Evolutionary conservation across 2,329 filamentous ascomycete genomes (phyloP).

Genomic region (Nothopassalora personata): DNA sequence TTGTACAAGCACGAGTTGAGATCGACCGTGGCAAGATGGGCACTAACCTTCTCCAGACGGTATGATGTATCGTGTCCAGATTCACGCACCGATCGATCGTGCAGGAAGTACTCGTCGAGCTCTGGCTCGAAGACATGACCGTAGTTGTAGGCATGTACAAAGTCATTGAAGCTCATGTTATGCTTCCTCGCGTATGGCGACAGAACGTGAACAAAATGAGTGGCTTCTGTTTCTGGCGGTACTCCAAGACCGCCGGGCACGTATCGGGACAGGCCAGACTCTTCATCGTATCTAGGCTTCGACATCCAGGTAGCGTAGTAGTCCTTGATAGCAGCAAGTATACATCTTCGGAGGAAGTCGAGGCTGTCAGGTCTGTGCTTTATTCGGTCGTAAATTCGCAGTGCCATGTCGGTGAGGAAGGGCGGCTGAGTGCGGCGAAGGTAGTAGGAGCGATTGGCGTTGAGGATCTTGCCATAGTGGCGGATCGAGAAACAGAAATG

Average conservation of each 20-base stretch:
- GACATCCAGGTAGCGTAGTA: slow-evolving; percentile 84
- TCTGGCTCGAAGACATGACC: slow-evolving; percentile 74
- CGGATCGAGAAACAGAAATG: slow-evolving; percentile 99
- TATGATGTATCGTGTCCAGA: slow-evolving; percentile 97
- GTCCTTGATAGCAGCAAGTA: slow-evolving; percentile 92
- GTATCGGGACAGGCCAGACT: slow-evolving; percentile 77
- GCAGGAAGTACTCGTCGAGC: slow-evolving; percentile 89
- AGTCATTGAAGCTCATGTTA: slow-evolving; percentile 73
- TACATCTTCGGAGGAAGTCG: slow-evolving; percentile 74
- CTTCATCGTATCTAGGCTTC: slow-evolving; percentile 66
- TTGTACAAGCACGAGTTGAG: slow-evolving; percentile 94
- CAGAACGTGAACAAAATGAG: slow-evolving; percentile 78
- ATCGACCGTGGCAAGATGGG: slow-evolving; percentile 86
- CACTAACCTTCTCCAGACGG: slow-evolving; percentile 80
- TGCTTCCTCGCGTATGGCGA: slow-evolving; percentile 79
- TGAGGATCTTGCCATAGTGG: slow-evolving; percentile 97
- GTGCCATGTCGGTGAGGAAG: slow-evolving; percentile 94
- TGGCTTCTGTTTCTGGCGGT: slow-evolving; percentile 84
- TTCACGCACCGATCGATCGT: slow-evolving; percentile 91
- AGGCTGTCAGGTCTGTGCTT: slow-evolving; percentile 73
- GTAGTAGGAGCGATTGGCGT: slow-evolving; percentile 95
- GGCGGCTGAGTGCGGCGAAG: slow-evolving; percentile 90
- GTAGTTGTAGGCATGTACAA: slow-evolving; percentile 83
- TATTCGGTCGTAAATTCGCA: slow-evolving; percentile 89
- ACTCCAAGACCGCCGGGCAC: slow-evolving; percentile 77